Percentiles rank a stretch among this genome's conserved stretches.
Conservation (phyloP, 1,139 yeast species). For the Candida pseudoviswanathii region DNA sequence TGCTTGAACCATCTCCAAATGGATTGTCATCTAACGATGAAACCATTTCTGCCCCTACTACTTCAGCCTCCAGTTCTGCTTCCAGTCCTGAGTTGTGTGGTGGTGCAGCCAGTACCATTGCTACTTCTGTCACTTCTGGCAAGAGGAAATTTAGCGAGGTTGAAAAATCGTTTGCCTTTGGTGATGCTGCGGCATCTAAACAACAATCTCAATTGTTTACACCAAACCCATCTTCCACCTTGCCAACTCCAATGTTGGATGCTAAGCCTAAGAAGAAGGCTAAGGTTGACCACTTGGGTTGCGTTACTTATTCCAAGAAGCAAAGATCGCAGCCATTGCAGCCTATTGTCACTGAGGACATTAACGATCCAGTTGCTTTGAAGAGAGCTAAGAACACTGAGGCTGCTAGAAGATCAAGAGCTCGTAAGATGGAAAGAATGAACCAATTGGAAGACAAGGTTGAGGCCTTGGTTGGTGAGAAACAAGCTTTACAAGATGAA, state of each 20-base stretch:
- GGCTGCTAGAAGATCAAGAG: conserved; percentile 95
- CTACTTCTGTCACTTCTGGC: conserved; percentile 12
- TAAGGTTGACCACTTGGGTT: conserved; percentile 59
- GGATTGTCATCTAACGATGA: conserved; percentile 14
- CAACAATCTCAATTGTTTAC: conserved; percentile 30
- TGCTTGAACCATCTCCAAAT: conserved; percentile 15
- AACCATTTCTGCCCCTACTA: conserved; percentile 17
- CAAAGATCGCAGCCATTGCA: conserved; percentile 60
- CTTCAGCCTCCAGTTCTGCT: conserved; percentile 13
- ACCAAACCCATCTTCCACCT: conserved; percentile 36
- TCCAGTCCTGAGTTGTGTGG: conserved; percentile 7
- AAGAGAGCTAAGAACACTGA: conserved; percentile 95
- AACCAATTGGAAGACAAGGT: conserved; percentile 77
- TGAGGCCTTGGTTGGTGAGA: conserved; percentile 58
- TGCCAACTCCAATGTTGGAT: conserved; percentile 35
- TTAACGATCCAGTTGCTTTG: conserved; percentile 63
- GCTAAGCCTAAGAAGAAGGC: conserved; percentile 23
- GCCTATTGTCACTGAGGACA: conserved; percentile 60
- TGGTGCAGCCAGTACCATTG: conserved; percentile 9
- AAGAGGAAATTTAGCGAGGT: conserved; percentile 34
- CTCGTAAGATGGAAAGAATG: conserved; percentile 90
- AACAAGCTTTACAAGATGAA: conserved; percentile 59
- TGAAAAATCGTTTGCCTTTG: conserved; percentile 23
- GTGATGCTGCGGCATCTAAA: conserved; percentile 3
- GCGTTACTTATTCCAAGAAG: conserved; percentile 65